Percentiles rank a stretch among this genome's conserved stretches.
Conservation (phyloP, 1,139 yeast genomes). For the Debaryomycetaceae sp. region DNA sequence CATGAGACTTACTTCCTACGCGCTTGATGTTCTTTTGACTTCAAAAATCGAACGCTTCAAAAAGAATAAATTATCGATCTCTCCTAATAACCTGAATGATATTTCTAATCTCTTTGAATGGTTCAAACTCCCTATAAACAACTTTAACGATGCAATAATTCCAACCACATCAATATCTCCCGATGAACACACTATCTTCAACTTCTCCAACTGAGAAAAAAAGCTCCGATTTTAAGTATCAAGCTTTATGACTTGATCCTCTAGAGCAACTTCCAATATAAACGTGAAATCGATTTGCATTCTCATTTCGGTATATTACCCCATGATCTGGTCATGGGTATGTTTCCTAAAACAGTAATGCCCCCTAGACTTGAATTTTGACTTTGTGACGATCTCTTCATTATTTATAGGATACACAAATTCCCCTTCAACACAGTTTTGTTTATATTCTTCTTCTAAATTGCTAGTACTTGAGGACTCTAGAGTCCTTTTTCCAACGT, state of each 20-base stretch:
- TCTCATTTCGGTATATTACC: no score
- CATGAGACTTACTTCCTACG: constrained; percentile 5
- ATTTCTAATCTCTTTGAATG: background rate
- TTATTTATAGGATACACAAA: background rate
- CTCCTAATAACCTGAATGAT: background rate
- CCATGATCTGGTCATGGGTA: background rate
- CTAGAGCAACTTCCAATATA: no score
- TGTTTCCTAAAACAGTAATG: background rate
- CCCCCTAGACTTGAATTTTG: background rate
- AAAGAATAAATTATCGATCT: background rate
- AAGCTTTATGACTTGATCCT: no score
- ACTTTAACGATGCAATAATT: background rate
- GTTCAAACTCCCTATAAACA: background rate
- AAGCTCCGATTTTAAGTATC: no score
- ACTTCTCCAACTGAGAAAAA: background rate
- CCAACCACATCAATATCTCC: background rate
- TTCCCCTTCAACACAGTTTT: no score
- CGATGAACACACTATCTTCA: background rate
- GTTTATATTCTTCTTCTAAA: no score
- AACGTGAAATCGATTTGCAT: no score
- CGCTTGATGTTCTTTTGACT: background rate
- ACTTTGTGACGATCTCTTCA: background rate
- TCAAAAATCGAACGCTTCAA: constrained; percentile 1
- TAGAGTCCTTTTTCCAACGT: no score
- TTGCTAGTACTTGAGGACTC: no score